Conservation (phyloP, 169 alveolate species). For the Babesia caballi region DNA sequence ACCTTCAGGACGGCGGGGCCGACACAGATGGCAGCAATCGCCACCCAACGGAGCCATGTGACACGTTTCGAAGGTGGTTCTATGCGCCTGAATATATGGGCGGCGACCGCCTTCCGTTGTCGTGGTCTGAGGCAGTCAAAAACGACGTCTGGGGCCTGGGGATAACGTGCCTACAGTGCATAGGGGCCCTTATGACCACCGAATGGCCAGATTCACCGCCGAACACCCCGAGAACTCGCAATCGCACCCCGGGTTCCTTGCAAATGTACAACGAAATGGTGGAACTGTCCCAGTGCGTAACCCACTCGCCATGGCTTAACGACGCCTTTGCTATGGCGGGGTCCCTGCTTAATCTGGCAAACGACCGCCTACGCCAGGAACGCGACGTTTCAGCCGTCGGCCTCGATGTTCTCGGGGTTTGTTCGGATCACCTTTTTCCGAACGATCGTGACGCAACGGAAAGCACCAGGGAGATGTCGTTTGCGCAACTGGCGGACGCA, state of each 20-base stretch:
- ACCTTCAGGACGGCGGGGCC: not conserved
- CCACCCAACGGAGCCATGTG: not conserved
- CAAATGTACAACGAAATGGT: not conserved
- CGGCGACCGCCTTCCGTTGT: not conserved
- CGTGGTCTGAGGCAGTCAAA: not conserved
- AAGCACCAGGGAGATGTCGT: not conserved
- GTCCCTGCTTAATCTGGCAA: not conserved
- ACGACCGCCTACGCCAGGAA: not conserved
- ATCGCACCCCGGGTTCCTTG: not conserved
- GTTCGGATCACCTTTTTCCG: not conserved
- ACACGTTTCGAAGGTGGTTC: not conserved
- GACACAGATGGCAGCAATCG: too few species aligned
- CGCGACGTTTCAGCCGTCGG: not conserved
- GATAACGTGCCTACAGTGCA: slow-evolving; percentile 17
- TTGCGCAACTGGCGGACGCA: not conserved
- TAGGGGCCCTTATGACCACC: not conserved
- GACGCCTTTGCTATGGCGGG: not conserved
- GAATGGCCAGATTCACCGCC: not conserved
- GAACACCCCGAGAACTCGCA: too few species aligned
- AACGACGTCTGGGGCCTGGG: slow-evolving; percentile 61
- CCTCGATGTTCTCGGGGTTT: not conserved
- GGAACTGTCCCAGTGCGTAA: not conserved
- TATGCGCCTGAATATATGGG: slow-evolving; percentile 28
- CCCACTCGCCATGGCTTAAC: not conserved
- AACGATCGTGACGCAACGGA: not conserved